Evolutionary conservation across 2,329 filamentous ascomycete species (phyloP), one percentile per base, ranked within the genome.

Genomic region (Aspergillus sp.): DNA sequence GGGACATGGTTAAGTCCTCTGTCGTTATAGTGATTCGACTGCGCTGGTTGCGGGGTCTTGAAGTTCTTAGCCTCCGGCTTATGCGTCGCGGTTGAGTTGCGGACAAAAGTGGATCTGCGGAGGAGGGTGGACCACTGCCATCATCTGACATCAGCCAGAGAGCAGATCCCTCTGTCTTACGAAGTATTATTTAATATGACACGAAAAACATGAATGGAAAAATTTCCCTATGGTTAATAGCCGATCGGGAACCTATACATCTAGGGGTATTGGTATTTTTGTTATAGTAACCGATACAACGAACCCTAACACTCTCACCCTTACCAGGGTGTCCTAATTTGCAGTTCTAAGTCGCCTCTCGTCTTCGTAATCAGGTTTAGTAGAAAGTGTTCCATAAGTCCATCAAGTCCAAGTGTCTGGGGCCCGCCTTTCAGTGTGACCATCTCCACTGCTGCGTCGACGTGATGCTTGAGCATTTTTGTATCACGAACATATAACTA

Each of bases 321-420:
- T 41, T 57, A 48, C 53, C 52, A 62, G 13, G 53, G 52, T 21
- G 54, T 38, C 15, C 8, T 54, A 8, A 59, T n/a, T 1, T 38
- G 5, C 10, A 57, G 17, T 5, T 57, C 47, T 4, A 59, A 6
- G 2, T 62, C 39, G 2, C 21, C 25, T 8, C 48, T 50, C 19
- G 56, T 54, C 8, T 59, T 59, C 5, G 39, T 11, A 25, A 59
- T n/a, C 1, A 62, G 19, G 48, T 62, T 62, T 0, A 32, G 51
- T 23, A 62, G 60, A 10, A 62, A 44, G 8, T 48, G 48, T 6
- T 36, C 57, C 7, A 62, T 47, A 0, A 62, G 39, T 15, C 60
- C 60, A 47, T 57, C 57, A 19, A 59, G 17, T 2, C 60, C 60
- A 3, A 62, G 52, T 4, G 57, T 54, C 42, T 62, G 39, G 3